Percentiles rank a stretch among this genome's conserved stretches.
phyloP scores from a whole-genome alignment of 2,329 filamentous ascomycete species.

The Reticulascus tulasneorum region DNA sequence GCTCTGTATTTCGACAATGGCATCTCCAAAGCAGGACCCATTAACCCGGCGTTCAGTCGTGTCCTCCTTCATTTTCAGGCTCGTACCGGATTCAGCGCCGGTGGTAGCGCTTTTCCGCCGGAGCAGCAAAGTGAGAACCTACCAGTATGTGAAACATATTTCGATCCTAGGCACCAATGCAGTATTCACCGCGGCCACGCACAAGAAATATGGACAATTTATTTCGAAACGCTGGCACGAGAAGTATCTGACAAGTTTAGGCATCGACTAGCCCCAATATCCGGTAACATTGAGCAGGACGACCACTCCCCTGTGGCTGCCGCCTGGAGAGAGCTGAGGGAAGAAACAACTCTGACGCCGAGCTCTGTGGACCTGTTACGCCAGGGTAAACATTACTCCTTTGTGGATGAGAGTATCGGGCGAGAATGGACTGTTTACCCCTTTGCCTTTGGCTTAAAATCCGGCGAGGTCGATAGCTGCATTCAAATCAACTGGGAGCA shows the following conservation, averaged over 20 bases:
- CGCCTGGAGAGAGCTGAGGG: slow-evolving; percentile 58
- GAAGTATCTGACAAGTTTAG: no score
- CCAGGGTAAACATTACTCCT: slow-evolving; percentile 55
- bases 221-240: no score
- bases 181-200: no score
- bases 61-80: slow-evolving; percentile 48
- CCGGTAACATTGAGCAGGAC: slow-evolving; percentile 52
- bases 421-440: slow-evolving; percentile 61
- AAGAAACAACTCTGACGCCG: slow-evolving; percentile 55
- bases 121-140: slow-evolving; percentile 55
- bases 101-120: slow-evolving; percentile 59
- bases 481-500: slow-evolving; percentile 62
- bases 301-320: slow-evolving; percentile 51
- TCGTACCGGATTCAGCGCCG: slow-evolving; percentile 31
- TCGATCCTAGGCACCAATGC: no score
- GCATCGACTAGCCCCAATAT: slow-evolving; percentile 57
- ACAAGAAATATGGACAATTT: no score
- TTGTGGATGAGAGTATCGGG: slow-evolving; percentile 47
- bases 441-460: slow-evolving; percentile 53
- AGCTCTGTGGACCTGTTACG: slow-evolving; percentile 46
- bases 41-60: slow-evolving; percentile 35
- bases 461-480: slow-evolving; percentile 33
- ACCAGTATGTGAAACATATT: no score
- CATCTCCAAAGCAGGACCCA: no score
- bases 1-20: no score